A percentile compares a stretch with the other conserved stretches of the same genome.
These are phyloP conservation scores for Papiliotrema terrestris DNA, from an alignment of 1,284 basidiomycete genomes.

Conservation along the genomic window DNA sequence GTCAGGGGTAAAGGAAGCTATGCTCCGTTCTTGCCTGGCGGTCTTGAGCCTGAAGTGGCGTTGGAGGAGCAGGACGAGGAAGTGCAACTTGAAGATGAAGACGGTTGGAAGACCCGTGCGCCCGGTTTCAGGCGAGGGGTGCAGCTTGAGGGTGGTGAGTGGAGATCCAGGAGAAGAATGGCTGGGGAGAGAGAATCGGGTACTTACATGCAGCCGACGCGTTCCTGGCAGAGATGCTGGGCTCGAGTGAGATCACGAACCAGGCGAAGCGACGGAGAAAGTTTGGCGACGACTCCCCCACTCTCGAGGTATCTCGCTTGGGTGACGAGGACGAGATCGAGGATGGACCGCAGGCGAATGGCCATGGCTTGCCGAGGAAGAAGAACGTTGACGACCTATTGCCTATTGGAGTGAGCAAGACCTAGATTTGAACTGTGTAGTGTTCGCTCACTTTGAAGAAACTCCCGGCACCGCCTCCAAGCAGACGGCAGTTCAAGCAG, in stretches of 20 bases:
- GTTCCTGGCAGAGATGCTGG: conserved; percentile 45
- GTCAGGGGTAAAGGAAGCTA: conserved; percentile 89
- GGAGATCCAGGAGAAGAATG: too few relatives aligned
- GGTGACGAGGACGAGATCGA: conserved; percentile 27
- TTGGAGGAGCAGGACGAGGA: conserved; percentile 31
- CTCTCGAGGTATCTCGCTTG: conserved; percentile 33
- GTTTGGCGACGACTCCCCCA: conserved; percentile 32
- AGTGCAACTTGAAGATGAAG: conserved; percentile 43
- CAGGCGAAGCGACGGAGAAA: conserved; percentile 38
- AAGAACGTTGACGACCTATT: conserved; percentile 75
- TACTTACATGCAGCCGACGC: conserved; percentile 29
- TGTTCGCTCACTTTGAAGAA: conserved; percentile 27
- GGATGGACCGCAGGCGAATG: conserved; percentile 14
- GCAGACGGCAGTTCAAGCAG: conserved; percentile 32
- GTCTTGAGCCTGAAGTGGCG: conserved; percentile 53
- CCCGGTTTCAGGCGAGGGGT: conserved; percentile 41
- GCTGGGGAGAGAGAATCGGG: not conserved
- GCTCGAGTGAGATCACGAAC: conserved; percentile 32
- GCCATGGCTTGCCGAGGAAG: conserved; percentile 12
- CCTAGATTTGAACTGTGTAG: not conserved
- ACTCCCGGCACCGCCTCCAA: conserved; percentile 44
- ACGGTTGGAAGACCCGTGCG: conserved; percentile 44
- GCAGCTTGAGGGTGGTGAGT: conserved; percentile 42
- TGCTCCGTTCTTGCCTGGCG: conserved; percentile 88
- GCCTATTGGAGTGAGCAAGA: conserved; percentile 64